A percentile compares a stretch with the other conserved stretches of the same genome.
Conservation (phyloP, 768 basidiomycete species). For the Agaricus blazei region DNA sequence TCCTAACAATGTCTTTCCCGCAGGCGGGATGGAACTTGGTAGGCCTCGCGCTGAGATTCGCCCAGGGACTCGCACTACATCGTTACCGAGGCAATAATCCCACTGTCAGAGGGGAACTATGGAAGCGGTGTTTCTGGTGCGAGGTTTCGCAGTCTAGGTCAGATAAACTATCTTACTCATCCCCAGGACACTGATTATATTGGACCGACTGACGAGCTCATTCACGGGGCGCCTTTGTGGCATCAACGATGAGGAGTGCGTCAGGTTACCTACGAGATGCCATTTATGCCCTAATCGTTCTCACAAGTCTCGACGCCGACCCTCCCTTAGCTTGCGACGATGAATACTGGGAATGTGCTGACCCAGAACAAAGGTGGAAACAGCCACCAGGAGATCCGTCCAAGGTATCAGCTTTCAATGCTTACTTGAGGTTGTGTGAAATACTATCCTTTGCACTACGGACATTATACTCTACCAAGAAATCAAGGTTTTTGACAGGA, state of each 20-base stretch:
- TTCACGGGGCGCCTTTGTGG: constrained; percentile 62
- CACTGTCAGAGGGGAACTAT: constrained; percentile 49
- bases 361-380: constrained; percentile 44
- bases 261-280: neutral
- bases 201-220: constrained; percentile 34
- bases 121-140: constrained; percentile 58
- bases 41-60: constrained; percentile 59
- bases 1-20: constrained; percentile 36
- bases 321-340: constrained; percentile 56
- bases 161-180: neutral
- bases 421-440: constrained; percentile 48
- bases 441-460: constrained; percentile 58
- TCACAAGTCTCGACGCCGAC: constrained; percentile 55
- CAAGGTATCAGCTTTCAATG: constrained; percentile 46
- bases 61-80: constrained; percentile 62
- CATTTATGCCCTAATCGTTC: neutral
- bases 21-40: constrained; percentile 53
- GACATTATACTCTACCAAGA: constrained; percentile 45
- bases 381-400: constrained; percentile 62
- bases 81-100: constrained; percentile 34
- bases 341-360: constrained; percentile 40
- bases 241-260: constrained; percentile 69
- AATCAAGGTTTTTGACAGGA: constrained; percentile 33
- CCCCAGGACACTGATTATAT: constrained; percentile 24
- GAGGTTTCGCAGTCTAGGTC: neutral